Base-by-base conservation (phyloP, 2,329 filamentous ascomycete genomes). In the Calycina marina region DNA sequence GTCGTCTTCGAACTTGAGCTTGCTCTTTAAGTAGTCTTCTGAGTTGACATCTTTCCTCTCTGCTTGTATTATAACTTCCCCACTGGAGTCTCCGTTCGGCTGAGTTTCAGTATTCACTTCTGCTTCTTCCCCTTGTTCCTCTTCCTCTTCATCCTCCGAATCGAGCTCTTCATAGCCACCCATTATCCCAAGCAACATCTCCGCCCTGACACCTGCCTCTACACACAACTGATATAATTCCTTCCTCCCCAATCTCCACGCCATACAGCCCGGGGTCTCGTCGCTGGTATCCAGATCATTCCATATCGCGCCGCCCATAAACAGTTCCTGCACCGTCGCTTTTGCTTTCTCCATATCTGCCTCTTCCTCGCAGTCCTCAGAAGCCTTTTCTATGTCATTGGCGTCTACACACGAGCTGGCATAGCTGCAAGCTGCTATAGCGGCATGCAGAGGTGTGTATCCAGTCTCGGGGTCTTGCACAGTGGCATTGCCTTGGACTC, bases 291-390 rank as follows among this genome's bases (percentile, higher is more conserved):
- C 84, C 35, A 96, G 63, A 53, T 94, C 86, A 59, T 98, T 98
- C 90, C 90, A 98, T 45, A 96, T 94, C 8, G 84, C 90, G 18
- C 90, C 90, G 45, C 80, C 78, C 49, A 86, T 69, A 38, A 96
- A 73, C 5, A 96, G 65, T 49, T 90, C 70, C 44, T 71, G 69
- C 4, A 94, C 61, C 0, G 77, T 77, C 32, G 74, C 70, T 34
- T 68, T 66, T 3, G 75, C 80, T 24, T 69, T 68, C 28, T 75
- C 68, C 18, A 79, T 54, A 25, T 53, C 45, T 39, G 25, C 47
- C 32, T 32, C 28, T 17, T 44, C 28, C 15, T 59, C 56, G 14
- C 59, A 57, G 10, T 24, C 27, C 2, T 14, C 20, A 11, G n/a
- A 6, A 13, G 13, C 2, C 13, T 12, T 18, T 5, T 25, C 16